Conservation (phyloP, 2,329 filamentous ascomycete species). For the Stylonectria norvegica region DNA sequence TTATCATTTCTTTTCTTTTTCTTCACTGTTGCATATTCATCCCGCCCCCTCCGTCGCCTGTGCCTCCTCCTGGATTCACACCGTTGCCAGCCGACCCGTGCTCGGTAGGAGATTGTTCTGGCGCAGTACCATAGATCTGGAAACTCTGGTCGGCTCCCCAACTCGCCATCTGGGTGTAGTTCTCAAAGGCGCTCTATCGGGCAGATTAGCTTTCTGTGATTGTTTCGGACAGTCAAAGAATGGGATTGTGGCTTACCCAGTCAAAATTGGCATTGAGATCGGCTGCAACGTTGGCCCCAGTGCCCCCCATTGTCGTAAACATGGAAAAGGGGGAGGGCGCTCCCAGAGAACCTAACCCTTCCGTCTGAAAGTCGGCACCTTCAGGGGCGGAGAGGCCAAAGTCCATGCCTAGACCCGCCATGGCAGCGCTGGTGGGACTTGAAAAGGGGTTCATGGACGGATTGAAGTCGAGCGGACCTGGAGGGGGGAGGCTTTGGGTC, state of each 20-base stretch:
- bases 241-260: conserved; percentile 57
- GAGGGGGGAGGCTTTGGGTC: conserved; percentile 22
- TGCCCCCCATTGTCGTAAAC: conserved; percentile 46
- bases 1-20: no score
- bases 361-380: conserved; percentile 30
- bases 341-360: conserved; percentile 27
- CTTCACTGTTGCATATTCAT: conserved; percentile 22
- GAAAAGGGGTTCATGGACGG: conserved; percentile 28
- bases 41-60: conserved; percentile 5
- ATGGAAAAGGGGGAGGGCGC: conserved; percentile 49
- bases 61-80: conserved; percentile 3
- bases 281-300: conserved; percentile 27
- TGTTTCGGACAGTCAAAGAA: no score
- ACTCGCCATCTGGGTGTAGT: conserved; percentile 51
- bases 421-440: conserved; percentile 39
- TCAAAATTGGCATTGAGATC: conserved; percentile 53
- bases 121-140: conserved; percentile 43
- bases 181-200: conserved; percentile 55
- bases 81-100: conserved; percentile 19
- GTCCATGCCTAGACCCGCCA: conserved; percentile 46
- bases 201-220: no score
- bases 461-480: conserved; percentile 27
- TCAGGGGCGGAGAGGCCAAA: conserved; percentile 35
- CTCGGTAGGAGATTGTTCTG: conserved; percentile 26
- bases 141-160: conserved; percentile 53